Evolutionary conservation across 345 rosid species (phyloP).

Genomic region (Eucalyptus brandiana): DNA sequence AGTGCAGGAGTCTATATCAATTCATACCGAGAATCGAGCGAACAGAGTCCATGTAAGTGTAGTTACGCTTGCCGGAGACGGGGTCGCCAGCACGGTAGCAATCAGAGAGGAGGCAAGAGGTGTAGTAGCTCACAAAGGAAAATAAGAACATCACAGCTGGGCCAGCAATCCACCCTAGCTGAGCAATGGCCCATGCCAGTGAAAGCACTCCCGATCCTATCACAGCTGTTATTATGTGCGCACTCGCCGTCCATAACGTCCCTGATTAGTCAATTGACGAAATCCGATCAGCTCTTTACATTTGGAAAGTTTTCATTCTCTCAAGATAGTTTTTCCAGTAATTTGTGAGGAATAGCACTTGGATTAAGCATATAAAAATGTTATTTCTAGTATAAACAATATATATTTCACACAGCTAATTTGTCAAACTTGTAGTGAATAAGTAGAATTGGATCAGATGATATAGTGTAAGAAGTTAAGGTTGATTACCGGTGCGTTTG

Average conservation of each 20-base stretch:
- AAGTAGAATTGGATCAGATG: neutral
- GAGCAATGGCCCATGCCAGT: slow-evolving; percentile 79
- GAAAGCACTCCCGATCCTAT: slow-evolving; percentile 90
- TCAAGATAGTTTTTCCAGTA: neutral
- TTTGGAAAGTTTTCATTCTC: neutral
- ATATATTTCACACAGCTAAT: neutral
- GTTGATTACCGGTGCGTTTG: slow-evolving; percentile 12
- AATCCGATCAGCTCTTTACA: neutral
- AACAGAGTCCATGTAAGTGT: slow-evolving; percentile 71
- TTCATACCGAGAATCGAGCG: slow-evolving; percentile 55
- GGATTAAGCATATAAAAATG: neutral
- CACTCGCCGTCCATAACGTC: slow-evolving; percentile 71
- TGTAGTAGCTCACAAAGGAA: slow-evolving; percentile 51
- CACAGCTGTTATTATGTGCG: slow-evolving; percentile 79
- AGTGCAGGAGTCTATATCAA: neutral
- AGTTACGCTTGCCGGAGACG: slow-evolving; percentile 57
- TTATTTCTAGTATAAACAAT: neutral
- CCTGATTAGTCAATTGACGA: slow-evolving; percentile 14
- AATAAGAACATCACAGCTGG: slow-evolving; percentile 72
- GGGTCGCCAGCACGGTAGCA: slow-evolving; percentile 63
- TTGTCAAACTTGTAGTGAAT: neutral
- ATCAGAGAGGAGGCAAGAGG: slow-evolving; percentile 56
- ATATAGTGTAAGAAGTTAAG: neutral
- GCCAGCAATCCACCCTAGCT: slow-evolving; percentile 86
- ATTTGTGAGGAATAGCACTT: neutral